phyloP scores from a whole-genome alignment of 2,329 filamentous ascomycete genomes.

The Neopestalotiopsis sp. region DNA sequence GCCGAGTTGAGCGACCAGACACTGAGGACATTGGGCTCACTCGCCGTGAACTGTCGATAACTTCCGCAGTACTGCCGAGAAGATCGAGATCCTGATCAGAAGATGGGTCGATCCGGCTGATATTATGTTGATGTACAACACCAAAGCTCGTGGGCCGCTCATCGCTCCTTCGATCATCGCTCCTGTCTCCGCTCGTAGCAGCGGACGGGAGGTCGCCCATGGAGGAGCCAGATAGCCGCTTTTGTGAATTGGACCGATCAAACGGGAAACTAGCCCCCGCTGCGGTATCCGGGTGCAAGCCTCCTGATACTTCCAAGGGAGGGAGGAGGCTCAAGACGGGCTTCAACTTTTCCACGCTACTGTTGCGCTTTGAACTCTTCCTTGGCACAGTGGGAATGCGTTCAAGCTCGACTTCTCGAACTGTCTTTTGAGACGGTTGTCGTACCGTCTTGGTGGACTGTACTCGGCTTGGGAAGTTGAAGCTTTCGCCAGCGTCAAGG shows the following conservation, averaged over 20 bases:
- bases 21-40: conserved; percentile 32
- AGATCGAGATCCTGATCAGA: conserved; percentile 50
- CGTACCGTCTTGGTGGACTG: conserved; percentile 61
- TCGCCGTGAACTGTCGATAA: conserved; percentile 50
- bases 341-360: conserved; percentile 42
- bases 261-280: conserved; percentile 56
- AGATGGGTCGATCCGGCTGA: conserved; percentile 55
- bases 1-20: conserved; percentile 26
- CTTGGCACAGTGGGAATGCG: conserved; percentile 66
- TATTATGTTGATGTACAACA: conserved; percentile 61
- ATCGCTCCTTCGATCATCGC: conserved; percentile 29
- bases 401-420: conserved; percentile 32
- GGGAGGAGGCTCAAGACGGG: conserved; percentile 41
- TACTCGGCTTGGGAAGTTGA: conserved; percentile 68
- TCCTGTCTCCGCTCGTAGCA: conserved; percentile 30
- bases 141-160: conserved; percentile 61
- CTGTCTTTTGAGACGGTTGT: conserved; percentile 41
- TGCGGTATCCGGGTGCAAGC: conserved; percentile 21
- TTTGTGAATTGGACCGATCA: conserved; percentile 59
- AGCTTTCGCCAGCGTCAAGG: conserved; percentile 62
- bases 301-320: conserved; percentile 21
- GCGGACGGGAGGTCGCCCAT: conserved; percentile 26
- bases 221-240: conserved; percentile 57
- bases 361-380: conserved; percentile 73
- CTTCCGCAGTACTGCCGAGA: conserved; percentile 60